Evolutionary conservation across 306 rosid species (phyloP).

Genomic region (Inga leiocalycina): DNA sequence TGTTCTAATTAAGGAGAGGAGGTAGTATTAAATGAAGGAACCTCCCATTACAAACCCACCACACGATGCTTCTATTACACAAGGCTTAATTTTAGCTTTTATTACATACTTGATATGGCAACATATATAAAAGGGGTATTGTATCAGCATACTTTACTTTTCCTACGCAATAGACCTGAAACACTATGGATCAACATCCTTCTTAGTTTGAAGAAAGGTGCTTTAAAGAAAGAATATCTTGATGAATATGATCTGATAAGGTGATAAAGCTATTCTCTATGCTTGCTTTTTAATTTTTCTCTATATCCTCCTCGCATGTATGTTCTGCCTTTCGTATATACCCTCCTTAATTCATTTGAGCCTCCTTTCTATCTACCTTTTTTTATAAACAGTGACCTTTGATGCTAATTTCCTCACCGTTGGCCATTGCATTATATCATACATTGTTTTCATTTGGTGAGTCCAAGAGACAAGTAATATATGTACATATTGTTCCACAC

Average conservation of each 20-base stretch:
- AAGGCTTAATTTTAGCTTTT: not conserved
- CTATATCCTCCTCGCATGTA: slow-evolving; percentile 36
- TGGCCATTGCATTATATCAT: not conserved
- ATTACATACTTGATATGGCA: not conserved
- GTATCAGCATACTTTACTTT: not conserved
- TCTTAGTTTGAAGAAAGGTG: slow-evolving; percentile 29
- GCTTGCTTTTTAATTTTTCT: slow-evolving; percentile 25
- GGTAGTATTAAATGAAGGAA: too few relatives aligned
- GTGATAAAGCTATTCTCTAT: slow-evolving; percentile 22
- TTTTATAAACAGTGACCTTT: not conserved
- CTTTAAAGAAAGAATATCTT: slow-evolving; percentile 38
- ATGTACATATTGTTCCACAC: too few relatives aligned
- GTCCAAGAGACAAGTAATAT: too few relatives aligned
- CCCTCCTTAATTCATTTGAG: slow-evolving; percentile 34
- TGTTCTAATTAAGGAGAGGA: too few relatives aligned
- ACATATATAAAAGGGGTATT: not conserved
- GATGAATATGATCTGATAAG: slow-evolving; percentile 27
- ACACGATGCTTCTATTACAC: not conserved
- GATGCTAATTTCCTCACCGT: not conserved
- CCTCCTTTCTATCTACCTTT: slow-evolving; percentile 21
- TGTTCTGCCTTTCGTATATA: slow-evolving; percentile 34
- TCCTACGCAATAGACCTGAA: not conserved
- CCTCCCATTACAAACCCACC: too few relatives aligned
- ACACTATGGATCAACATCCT: not conserved
- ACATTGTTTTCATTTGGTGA: too few relatives aligned